Evolutionary conservation across 1,139 yeast genomes (phyloP), one percentile per base, ranked within the genome.

Genomic region (Yamadazyma friedrichii): DNA sequence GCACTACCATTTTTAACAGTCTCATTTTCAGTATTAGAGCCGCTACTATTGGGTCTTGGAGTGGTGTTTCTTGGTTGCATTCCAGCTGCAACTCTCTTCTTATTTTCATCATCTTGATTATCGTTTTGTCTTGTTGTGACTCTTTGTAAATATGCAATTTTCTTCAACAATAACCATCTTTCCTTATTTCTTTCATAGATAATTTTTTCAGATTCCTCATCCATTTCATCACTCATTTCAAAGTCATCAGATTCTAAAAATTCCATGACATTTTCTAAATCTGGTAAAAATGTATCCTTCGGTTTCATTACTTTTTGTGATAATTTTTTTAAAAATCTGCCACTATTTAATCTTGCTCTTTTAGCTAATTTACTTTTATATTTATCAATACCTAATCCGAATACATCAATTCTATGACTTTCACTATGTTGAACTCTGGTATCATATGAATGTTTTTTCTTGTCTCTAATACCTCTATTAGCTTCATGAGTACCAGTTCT

Each of bases 401-500:
- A 76, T 10, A 89, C 94, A 59, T 91, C 97, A 15, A 67, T 66
- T 42, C 70, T 66, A 57, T 91, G 97, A 16, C 60, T 63, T 10
- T 67, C 67, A 54, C 76, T 86, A 38, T 82, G 81, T 42, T 83
- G 84, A 34, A 91, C 83, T 55, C 98, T 76, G 1, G 88, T 75
- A 61, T 91, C 98, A 2, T 82, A 74, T 15, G 96, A 87, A 42
- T 82, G 78, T 43, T 83, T 80, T 65, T 91, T 91, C 57, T 78
- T 81, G 47, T 89, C 97, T 46, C 95, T 71, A 27, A 91, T 77
- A 39, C 98, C 98, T 40, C 70, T 67, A 55, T 91, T 91, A 26
- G 88, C 95, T 46, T 79, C 86, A 44, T 65, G 67, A 0, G 69
- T 58, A 22, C 97, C 96, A 0, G 96, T 93, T 53, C 94, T 74